These are phyloP conservation scores for Saccharomycopsis javanensis DNA, from an alignment of 805 yeast species.

Conservation along the genomic window DNA sequence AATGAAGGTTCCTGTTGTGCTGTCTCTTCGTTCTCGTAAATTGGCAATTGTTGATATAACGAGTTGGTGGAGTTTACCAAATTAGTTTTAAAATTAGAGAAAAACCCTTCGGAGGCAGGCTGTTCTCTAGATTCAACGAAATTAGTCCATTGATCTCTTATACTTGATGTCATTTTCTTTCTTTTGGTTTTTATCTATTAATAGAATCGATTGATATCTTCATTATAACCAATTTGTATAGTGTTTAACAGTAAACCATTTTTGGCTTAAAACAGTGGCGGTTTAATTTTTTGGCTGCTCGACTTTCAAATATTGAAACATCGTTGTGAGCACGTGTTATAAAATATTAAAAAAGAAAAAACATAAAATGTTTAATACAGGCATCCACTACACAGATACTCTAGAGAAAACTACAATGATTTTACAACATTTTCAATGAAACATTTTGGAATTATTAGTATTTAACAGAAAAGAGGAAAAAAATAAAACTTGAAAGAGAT, in stretches of 20 bases:
- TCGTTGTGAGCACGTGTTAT: background rate
- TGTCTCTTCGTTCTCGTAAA: conserved; percentile 39
- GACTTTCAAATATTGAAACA: too few relatives aligned
- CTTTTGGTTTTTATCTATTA: too few relatives aligned
- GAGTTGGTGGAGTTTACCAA: conserved; percentile 34
- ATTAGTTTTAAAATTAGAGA: conserved; percentile 13
- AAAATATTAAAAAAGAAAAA: too few relatives aligned
- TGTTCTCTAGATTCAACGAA: conserved; percentile 8
- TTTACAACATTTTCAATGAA: background rate
- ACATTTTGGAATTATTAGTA: conserved; percentile 1
- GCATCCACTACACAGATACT: too few relatives aligned
- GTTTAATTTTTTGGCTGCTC: too few relatives aligned
- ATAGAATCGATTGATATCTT: too few relatives aligned
- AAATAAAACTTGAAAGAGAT: background rate
- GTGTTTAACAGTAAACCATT: too few relatives aligned
- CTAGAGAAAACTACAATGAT: background rate
- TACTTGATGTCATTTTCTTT: conserved; percentile 1
- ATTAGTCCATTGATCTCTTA: conserved; percentile 19
- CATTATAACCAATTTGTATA: too few relatives aligned
- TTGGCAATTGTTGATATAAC: conserved; percentile 57
- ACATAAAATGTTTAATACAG: too few relatives aligned
- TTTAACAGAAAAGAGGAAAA: background rate
- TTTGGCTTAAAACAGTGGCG: too few relatives aligned
- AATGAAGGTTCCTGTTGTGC: conserved; percentile 60
- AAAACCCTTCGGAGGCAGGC: conserved; percentile 5